Evolutionary conservation across 345 rosid species (phyloP), one percentile per base, ranked within the genome.

Genomic region (Brassica incana): DNA sequence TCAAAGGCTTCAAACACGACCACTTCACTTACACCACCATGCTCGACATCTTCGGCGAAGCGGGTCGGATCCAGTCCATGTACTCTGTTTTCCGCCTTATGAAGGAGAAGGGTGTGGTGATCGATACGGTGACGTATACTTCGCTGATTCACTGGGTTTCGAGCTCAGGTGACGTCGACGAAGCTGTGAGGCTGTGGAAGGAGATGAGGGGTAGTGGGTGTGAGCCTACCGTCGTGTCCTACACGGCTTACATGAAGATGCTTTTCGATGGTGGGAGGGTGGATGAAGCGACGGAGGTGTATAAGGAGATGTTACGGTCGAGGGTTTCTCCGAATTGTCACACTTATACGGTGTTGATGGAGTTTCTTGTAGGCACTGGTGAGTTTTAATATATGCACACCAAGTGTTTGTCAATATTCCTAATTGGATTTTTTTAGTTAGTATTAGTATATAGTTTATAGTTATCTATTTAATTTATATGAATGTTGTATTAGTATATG

Each of bases 21-120:
- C 97, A 87, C 58, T 94, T 88, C 85, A 92, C 97, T 15, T 89
- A 83, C 88, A 90, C 98, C 33, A 94, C 98, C 43, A 94, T 94
- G 96, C 92, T 94, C 25, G 94, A 92, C 69, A 88, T 94, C 76
- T 92, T 94, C 80, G 98, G 98, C 5, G 97, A 92, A 83, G 97
- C 97, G 1, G 92, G 92, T 68, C 85, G 94, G 76, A 79, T 92
- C 58, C 83, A 86, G 9, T 89, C 93, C 1, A 90, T 92, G 96
- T 84, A 72, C 69, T 79, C 83, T 23, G 85, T 92, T 43, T 94
- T 88, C 45, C 54, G 80, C 66, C 83, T 82, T 40, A 94, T 94
- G 98, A 85, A 82, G 59, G 89, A 87, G 43, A 87, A 84, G 56
- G 97, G 88, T 8, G 72, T 90, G 7, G 70, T 76, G 67, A 84